Evolutionary conservation across 495 filamentous ascomycete genomes (phyloP).

Genomic region (Beverwykella pulmonaria): DNA sequence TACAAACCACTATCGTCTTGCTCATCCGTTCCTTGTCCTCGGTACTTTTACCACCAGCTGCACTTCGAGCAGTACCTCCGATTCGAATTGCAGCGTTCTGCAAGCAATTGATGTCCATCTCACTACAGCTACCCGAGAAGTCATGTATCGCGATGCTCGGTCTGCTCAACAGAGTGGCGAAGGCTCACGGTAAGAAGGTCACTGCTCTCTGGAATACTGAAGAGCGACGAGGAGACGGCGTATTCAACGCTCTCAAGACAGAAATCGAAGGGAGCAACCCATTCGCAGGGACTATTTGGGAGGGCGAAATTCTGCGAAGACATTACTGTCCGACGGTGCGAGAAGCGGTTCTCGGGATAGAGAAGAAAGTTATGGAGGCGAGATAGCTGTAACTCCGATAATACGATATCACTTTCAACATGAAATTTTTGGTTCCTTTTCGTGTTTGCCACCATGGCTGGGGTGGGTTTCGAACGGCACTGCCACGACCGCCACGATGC

Average conservation of each 20-base stretch:
- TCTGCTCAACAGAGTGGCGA: constrained; percentile 72
- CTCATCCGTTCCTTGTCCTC: constrained; percentile 81
- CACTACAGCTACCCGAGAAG: constrained; percentile 88
- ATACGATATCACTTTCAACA: background rate
- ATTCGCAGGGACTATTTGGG: constrained; percentile 88
- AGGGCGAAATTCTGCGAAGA: constrained; percentile 79
- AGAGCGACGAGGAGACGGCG: constrained; percentile 83
- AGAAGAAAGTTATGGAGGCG: constrained; percentile 33
- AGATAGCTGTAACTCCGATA: constrained; percentile 5
- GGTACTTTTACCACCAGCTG: constrained; percentile 68
- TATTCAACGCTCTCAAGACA: constrained; percentile 58
- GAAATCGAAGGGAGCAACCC: constrained; percentile 83
- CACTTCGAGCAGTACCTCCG: constrained; percentile 64
- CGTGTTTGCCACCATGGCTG: background rate
- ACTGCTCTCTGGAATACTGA: constrained; percentile 79
- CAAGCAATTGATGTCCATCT: constrained; percentile 82
- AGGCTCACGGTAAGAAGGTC: constrained; percentile 70
- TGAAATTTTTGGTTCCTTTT: background rate
- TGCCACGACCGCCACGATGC: background rate
- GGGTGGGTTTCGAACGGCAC: background rate
- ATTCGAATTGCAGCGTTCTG: constrained; percentile 83
- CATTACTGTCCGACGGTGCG: constrained; percentile 88
- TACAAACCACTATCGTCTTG: constrained; percentile 88
- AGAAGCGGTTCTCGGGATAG: constrained; percentile 63
- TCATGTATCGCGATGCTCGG: constrained; percentile 75